Percentiles rank a stretch among this genome's conserved stretches.
Evolutionary conservation across 768 basidiomycete species (phyloP).

Genomic region (Gloeopeniophorella convolvens): DNA sequence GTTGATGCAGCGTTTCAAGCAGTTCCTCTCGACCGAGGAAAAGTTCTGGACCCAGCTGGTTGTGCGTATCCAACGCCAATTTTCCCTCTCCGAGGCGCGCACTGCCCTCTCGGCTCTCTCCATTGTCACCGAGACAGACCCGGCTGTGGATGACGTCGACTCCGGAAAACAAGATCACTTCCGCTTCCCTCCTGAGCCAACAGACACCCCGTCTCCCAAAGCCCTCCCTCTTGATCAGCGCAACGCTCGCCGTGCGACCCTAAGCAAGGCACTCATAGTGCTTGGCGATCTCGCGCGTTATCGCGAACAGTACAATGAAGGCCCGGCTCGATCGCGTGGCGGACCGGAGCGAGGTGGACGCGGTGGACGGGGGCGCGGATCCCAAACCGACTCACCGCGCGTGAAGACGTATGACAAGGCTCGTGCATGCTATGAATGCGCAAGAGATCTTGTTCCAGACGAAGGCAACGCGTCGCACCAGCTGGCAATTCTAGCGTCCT

Average conservation of each 20-base stretch:
- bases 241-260: slow-evolving; percentile 59
- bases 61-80: slow-evolving; percentile 65
- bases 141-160: slow-evolving; percentile 24
- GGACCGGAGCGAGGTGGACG: slow-evolving; percentile 60
- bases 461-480: slow-evolving; percentile 97
- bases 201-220: slow-evolving; percentile 27
- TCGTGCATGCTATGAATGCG: slow-evolving; percentile 78
- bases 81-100: slow-evolving; percentile 59
- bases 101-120: slow-evolving; percentile 51
- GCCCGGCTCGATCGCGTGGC: slow-evolving; percentile 54
- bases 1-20: slow-evolving; percentile 79
- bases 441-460: slow-evolving; percentile 71
- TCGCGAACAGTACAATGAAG: slow-evolving; percentile 81
- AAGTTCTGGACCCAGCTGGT: slow-evolving; percentile 86
- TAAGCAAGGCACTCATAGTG: slow-evolving; percentile 86
- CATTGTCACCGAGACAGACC: slow-evolving; percentile 38
- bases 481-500: slow-evolving; percentile 86
- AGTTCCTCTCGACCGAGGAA: slow-evolving; percentile 86
- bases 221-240: slow-evolving; percentile 44
- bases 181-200: slow-evolving; percentile 55
- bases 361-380: slow-evolving; percentile 40
- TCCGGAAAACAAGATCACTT: slow-evolving; percentile 46
- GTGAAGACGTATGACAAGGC: slow-evolving; percentile 65
- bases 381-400: slow-evolving; percentile 30
- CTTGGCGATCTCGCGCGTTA: slow-evolving; percentile 94